These are phyloP conservation scores for Coemansia sp. DNA, from an alignment of 192 early-diverging fungal species.

Conservation along the genomic window DNA sequence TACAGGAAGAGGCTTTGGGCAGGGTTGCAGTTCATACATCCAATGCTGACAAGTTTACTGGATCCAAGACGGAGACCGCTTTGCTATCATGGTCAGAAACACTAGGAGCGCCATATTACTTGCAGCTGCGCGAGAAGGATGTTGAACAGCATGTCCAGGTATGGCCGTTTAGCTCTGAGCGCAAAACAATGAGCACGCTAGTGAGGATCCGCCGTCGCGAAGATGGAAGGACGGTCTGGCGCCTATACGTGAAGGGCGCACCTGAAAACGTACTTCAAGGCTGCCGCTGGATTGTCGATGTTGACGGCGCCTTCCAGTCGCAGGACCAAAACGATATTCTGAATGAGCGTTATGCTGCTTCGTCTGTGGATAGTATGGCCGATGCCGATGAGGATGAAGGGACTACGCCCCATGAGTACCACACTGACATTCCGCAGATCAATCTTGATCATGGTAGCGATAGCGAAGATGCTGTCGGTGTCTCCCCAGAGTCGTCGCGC, in stretches of 20 bases:
- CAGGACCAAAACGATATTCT: slow-evolving; percentile 50
- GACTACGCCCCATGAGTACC: slow-evolving; percentile 4
- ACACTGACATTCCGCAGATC: slow-evolving; percentile 45
- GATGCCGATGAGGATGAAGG: slow-evolving; percentile 22
- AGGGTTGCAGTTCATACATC: slow-evolving; percentile 14
- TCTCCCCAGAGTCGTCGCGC: background rate
- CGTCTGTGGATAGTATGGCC: slow-evolving; percentile 5
- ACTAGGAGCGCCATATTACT: slow-evolving; percentile 63
- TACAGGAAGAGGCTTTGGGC: slow-evolving; percentile 27
- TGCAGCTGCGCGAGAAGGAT: slow-evolving; percentile 60
- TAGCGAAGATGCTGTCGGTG: slow-evolving; percentile 7
- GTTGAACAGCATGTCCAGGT: slow-evolving; percentile 65
- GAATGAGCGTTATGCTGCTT: slow-evolving; percentile 10
- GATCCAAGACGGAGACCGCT: slow-evolving; percentile 96
- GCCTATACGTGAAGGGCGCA: slow-evolving; percentile 93
- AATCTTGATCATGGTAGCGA: slow-evolving; percentile 54
- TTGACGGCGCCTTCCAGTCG: slow-evolving; percentile 51
- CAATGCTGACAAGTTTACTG: slow-evolving; percentile 61
- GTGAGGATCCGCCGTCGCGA: slow-evolving; percentile 59
- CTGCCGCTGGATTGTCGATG: slow-evolving; percentile 61
- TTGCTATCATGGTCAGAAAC: slow-evolving; percentile 75
- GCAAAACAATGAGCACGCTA: slow-evolving; percentile 91
- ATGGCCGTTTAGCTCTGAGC: slow-evolving; percentile 88
- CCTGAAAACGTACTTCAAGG: slow-evolving; percentile 78
- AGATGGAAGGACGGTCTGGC: slow-evolving; percentile 58